Evolutionary conservation across 2,329 filamentous ascomycete genomes (phyloP), one percentile per base, ranked within the genome.

Genomic region (Acrodontium crateriforme): DNA sequence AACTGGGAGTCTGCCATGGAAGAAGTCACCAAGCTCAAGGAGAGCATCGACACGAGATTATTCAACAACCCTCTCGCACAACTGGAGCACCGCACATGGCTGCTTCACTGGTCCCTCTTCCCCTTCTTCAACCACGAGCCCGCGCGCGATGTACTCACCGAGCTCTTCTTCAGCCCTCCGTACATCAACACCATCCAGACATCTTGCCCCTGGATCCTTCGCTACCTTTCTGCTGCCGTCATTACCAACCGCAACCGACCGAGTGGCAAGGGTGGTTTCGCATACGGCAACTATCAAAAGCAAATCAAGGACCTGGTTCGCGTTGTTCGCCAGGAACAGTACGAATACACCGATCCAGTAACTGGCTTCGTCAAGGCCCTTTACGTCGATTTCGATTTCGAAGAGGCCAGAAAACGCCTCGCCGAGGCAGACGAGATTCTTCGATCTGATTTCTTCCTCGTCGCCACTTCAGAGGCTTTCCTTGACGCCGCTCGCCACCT

Each of bases 121-220:
- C 87, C 89, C 37, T 85, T 94, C 63, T 98, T 95, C 73, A 95
- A 98, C 74, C 78, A 82, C 63, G 87, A 95, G 50, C 69, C 74
- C 41, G 82, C 83, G 34, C 83, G 87, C 50, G 89, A 98, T 53
- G 72, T 74, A 45, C 71, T 98, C 47, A 82, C 89, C 52, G 89
- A 98, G 47, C 75, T 95, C 55, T 89, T 94, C 70, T 95, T 98
- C 72, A 91, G 80, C 40, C 80, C 85, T 40, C 72, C 83, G 47
- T 98, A 83, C 69, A 98, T 98, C 74, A 98, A 95, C 73, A 95
- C 87, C 47, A 94, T 98, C 57, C 89, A 98, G 70, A 94, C 89
- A 34, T 79, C 76, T 48, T 94, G 84, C 67, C 87, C 89, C 5
- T 98, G 89, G 89, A 75, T 93, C 40, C 69, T 98, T 48, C 78